phyloP scores from a whole-genome alignment of 495 filamentous ascomycete genomes.

The Trichoderma reesei region DNA sequence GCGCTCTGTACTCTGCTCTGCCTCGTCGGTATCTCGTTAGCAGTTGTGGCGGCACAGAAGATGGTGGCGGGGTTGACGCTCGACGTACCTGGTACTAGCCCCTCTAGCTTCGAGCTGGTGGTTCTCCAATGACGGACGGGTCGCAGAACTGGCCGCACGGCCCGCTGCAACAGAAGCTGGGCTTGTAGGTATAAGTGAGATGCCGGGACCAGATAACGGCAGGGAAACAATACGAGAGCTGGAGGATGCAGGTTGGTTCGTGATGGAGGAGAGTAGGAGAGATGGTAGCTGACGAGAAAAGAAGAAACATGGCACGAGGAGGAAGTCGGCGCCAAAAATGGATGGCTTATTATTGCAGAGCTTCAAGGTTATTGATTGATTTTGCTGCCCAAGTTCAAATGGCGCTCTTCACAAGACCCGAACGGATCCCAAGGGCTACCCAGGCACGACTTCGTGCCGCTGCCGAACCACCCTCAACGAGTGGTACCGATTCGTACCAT shows the following conservation, averaged over 20 bases:
- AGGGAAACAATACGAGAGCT: not conserved
- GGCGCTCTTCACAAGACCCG: too few relatives aligned
- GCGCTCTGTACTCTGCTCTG: not conserved
- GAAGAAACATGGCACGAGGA: too few relatives aligned
- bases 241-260: not conserved
- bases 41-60: not conserved
- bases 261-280: not conserved
- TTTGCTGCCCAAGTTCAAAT: too few relatives aligned
- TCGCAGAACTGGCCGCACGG: constrained; percentile 9
- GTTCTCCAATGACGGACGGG: not conserved
- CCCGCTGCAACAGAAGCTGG: not conserved
- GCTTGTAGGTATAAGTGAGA: not conserved
- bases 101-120: not conserved
- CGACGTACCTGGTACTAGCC: not conserved
- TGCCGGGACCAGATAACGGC: not conserved
- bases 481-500: too few relatives aligned
- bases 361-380: too few relatives aligned
- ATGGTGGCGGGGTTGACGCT: constrained; percentile 2
- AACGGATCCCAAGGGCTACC: too few relatives aligned
- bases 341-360: too few relatives aligned
- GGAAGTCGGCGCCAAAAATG: too few relatives aligned
- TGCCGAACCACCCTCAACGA: too few relatives aligned
- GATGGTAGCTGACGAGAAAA: not conserved
- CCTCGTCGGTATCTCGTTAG: not conserved
- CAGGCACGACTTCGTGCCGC: too few relatives aligned